Evolutionary conservation across 768 basidiomycete genomes (phyloP).

Genomic region (Gelatoporia subvermispora): DNA sequence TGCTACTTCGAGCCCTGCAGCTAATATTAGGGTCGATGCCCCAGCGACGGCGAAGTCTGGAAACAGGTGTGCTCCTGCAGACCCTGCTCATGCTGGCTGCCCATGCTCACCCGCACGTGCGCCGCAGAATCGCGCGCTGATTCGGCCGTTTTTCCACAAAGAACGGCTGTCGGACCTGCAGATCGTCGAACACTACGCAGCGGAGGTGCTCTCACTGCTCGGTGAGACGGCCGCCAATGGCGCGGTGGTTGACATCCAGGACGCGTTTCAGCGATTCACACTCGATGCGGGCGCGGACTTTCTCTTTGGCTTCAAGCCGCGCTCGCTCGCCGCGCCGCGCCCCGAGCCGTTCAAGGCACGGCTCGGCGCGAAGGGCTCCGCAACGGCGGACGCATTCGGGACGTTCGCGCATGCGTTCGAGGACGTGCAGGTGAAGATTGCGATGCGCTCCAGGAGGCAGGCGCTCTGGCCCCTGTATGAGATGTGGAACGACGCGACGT

Average conservation of each 20-base stretch:
- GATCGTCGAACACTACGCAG: slow-evolving; percentile 16
- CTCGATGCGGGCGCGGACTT: slow-evolving; percentile 53
- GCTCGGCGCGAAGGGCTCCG: slow-evolving; percentile 1
- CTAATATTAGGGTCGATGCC: background rate
- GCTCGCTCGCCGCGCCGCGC: slow-evolving; percentile 32
- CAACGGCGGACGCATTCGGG: slow-evolving; percentile 25
- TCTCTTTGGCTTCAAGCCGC: slow-evolving; percentile 39
- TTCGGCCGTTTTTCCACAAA: slow-evolving; percentile 59
- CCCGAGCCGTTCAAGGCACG: slow-evolving; percentile 32
- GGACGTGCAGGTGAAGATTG: slow-evolving; percentile 29
- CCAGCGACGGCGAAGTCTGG: slow-evolving; percentile 27
- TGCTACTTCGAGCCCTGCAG: background rate
- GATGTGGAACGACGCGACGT: slow-evolving; percentile 38
- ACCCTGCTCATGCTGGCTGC: background rate
- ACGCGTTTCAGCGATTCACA: slow-evolving; percentile 32
- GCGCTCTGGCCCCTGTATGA: slow-evolving; percentile 41
- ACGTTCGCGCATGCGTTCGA: slow-evolving; percentile 37
- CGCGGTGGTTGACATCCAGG: too few relatives aligned
- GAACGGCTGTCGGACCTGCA: slow-evolving; percentile 24
- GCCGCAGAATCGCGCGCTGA: slow-evolving; percentile 46
- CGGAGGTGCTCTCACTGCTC: background rate
- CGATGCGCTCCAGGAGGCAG: slow-evolving; percentile 32
- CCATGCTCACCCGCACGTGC: background rate
- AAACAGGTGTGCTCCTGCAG: slow-evolving; percentile 26
- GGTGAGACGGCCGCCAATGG: background rate